Conservation (phyloP, 2,329 filamentous ascomycete species). For the Xylaria digitata region DNA sequence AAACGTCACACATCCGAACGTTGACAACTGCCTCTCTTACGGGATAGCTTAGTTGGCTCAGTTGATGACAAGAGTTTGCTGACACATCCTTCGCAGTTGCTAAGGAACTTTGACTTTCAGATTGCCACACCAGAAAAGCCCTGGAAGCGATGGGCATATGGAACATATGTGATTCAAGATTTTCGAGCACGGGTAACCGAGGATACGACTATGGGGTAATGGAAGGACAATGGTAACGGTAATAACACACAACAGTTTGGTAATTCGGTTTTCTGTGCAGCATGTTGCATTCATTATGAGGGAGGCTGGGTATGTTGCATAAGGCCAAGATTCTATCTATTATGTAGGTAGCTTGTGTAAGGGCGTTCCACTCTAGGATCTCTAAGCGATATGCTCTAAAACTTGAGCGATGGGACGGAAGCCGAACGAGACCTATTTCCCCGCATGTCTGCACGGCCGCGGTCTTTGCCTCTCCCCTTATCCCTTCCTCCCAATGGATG, state of each 20-base stretch:
- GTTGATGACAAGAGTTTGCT: not conserved
- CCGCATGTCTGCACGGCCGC: no score
- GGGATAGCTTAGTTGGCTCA: not conserved
- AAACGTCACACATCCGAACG: not conserved
- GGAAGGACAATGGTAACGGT: not conserved
- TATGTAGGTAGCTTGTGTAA: no score
- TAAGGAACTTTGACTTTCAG: constrained; percentile 44
- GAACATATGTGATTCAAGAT: constrained; percentile 37
- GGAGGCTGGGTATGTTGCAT: not conserved
- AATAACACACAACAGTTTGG: not conserved
- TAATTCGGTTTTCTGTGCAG: not conserved
- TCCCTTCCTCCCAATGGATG: no score
- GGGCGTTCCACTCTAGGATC: no score
- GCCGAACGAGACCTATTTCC: no score
- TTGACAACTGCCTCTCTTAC: not conserved
- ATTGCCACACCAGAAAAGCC: constrained; percentile 40
- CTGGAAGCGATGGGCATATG: constrained; percentile 35
- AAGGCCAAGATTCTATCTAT: no score
- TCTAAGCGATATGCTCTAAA: no score
- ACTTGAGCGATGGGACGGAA: no score
- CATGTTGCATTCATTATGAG: not conserved
- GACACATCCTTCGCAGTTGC: constrained; percentile 30
- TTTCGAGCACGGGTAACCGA: constrained; percentile 39
- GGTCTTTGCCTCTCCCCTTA: no score
- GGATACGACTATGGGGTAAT: constrained; percentile 27